phyloP scores from a whole-genome alignment of 495 filamentous ascomycete species.

The Podospora pseudocomata region DNA sequence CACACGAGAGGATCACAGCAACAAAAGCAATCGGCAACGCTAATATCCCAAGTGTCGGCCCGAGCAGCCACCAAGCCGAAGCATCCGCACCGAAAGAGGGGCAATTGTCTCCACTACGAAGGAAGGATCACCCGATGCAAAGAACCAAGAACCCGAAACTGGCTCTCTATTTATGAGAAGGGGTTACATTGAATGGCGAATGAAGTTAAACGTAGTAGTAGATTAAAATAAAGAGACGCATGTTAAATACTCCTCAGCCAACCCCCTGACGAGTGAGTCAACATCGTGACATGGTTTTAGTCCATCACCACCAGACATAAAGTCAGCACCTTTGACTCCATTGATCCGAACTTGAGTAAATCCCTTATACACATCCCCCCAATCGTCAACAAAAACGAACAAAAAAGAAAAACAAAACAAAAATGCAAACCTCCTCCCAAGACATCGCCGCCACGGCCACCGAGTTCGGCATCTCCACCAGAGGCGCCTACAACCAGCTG shows the following conservation, averaged over 20 bases:
- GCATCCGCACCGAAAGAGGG: neutral
- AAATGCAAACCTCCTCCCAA: neutral
- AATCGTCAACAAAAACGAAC: too few relatives aligned
- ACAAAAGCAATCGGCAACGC: neutral
- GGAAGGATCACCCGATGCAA: neutral
- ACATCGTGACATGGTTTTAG: neutral
- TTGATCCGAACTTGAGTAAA: neutral
- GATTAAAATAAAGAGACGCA: neutral
- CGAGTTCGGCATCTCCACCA: neutral
- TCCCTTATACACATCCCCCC: neutral
- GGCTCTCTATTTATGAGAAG: neutral
- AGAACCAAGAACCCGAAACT: neutral
- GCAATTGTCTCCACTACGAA: neutral
- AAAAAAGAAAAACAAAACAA: neutral
- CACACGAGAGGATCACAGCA: too few relatives aligned
- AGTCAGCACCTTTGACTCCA: neutral
- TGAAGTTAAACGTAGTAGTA: neutral
- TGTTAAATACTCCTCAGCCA: neutral
- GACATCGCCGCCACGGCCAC: neutral
- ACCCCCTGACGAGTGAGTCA: neutral
- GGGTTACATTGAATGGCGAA: neutral
- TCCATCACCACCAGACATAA: neutral
- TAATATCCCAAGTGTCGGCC: neutral
- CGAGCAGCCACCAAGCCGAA: neutral
- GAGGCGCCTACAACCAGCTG: conserved; percentile 17